Base-by-base conservation (phyloP, 169 alveolate species). In the Cryptosporidium xiaoi region DNA sequence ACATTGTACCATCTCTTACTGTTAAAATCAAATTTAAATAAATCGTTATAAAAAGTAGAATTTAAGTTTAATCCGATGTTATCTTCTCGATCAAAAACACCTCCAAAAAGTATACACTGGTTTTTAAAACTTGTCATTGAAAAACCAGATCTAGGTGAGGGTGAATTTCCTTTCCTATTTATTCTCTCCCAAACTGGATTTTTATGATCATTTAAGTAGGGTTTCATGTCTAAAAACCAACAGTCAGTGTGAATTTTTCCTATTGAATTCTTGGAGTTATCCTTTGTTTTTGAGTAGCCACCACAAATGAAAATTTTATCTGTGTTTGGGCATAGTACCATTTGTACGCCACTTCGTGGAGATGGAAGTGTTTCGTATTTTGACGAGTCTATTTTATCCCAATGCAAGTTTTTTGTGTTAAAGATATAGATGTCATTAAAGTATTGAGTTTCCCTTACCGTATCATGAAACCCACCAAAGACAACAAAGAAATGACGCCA, bases 401-500 rank as follows among this genome's bases (percentile, higher is more conserved):
- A 77, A 34, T 77, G 62, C 58, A 24, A 77, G 16, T 44, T 77
- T 46, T 77, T 56, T 16, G 87, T 77, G 58, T 77, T 56, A 27
- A 77, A 68, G 16, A 93, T 64, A 68, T 95, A 92, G 24, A 95
- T 85, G 66, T 95, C 98, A 82, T 95, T 95, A 90, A 91, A 94
- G 91, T 95, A 95, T 27, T 91, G 93, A 33, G 93, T 90, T 66
- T 94, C 96, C 62, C 92, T 66, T 18, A 92, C 90, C 15, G 95
- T 94, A 85, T 95, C 97, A 66, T 93, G 95, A 84, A 95, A 95
- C 4, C 98, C 98, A 18, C 98, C 98, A 91, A 95, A 95, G 68
- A 95, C 92, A 5, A 95, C 82, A 90, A 96, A 85, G 84, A 90
- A 67, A 71, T 92, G 93, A 65, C 95, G 93, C 97, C 97, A 95